Conservation (phyloP, 805 yeast species). For the Suhomyces faveliae region DNA sequence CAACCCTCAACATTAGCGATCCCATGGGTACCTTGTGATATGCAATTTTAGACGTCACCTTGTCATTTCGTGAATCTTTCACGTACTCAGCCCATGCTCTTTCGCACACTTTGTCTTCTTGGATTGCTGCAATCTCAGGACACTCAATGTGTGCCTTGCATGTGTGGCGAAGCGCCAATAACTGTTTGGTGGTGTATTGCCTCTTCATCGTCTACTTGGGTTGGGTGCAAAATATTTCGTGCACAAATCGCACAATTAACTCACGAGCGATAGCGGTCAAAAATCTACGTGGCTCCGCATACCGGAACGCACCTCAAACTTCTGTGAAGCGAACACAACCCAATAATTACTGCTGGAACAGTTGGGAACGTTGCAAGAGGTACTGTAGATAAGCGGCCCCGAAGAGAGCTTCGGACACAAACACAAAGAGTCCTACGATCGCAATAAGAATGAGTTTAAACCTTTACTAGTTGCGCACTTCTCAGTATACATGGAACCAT, state of each 20-base stretch:
- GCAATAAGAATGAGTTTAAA: no score
- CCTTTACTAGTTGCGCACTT: no score
- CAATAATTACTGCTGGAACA: no score
- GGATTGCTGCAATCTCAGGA: background rate
- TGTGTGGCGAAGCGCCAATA: background rate
- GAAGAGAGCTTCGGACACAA: no score
- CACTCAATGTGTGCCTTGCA: background rate
- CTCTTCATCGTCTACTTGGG: background rate
- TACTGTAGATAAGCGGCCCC: no score
- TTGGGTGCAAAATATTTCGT: conserved; percentile 7
- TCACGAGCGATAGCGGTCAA: no score
- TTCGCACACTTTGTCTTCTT: background rate
- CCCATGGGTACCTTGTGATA: conserved; percentile 10
- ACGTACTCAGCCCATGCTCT: background rate
- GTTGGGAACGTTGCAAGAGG: no score
- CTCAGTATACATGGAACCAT: no score
- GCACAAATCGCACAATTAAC: background rate
- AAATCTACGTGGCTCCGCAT: no score
- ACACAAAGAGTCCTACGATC: no score
- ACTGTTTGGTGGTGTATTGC: background rate
- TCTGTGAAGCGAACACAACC: no score
- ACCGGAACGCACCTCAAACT: no score
- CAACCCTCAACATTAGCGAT: conserved; percentile 19
- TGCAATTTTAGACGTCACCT: background rate
- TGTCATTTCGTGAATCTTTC: background rate